Conservation (phyloP, 345 rosid genomes). For the Rhodamnia argentea region DNA sequence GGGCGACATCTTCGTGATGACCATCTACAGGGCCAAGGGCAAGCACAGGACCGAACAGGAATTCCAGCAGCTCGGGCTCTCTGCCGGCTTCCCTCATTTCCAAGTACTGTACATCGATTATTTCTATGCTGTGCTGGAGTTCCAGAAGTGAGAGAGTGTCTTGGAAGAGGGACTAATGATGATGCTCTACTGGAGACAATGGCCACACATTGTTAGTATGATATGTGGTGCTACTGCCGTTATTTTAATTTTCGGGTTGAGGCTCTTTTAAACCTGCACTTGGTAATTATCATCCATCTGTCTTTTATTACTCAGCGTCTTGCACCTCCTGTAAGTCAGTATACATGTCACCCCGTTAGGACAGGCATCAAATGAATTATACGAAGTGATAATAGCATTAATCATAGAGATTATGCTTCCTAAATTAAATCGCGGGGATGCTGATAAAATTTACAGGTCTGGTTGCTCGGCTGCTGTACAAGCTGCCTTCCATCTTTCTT, state of each 20-base stretch:
- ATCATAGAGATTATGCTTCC: not conserved
- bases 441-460: not conserved
- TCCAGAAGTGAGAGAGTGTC: constrained; percentile 37
- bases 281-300: not conserved
- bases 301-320: not conserved
- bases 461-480: no score
- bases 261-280: not conserved
- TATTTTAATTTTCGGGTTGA: not conserved
- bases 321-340: not conserved
- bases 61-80: constrained; percentile 47
- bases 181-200: not conserved
- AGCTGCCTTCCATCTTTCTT: not conserved
- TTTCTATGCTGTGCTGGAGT: constrained; percentile 67
- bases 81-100: constrained; percentile 54
- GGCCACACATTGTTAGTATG: not conserved
- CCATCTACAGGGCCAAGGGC: constrained; percentile 69
- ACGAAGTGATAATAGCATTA: not conserved
- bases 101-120: constrained; percentile 40
- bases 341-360: not conserved
- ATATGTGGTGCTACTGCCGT: not conserved
- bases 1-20: constrained; percentile 82
- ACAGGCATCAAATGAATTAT: not conserved
- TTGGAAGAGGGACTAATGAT: not conserved
- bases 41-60: constrained; percentile 73
- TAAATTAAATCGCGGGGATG: no score